phyloP scores from a whole-genome alignment of 305 asterid genomes.

The Petunia hybrid region DNA sequence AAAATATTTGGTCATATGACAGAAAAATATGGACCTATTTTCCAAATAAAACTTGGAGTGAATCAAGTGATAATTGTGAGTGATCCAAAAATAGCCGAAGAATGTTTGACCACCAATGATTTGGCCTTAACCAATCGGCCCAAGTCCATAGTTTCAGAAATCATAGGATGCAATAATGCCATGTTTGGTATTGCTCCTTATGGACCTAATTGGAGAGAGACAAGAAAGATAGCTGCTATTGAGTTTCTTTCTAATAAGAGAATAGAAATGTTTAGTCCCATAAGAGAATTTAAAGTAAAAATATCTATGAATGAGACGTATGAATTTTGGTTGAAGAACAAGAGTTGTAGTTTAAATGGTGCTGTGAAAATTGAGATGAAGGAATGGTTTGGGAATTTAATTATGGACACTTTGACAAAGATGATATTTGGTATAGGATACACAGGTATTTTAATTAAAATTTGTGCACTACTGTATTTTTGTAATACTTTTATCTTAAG shows the following conservation, averaged over 20 bases:
- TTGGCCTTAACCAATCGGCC: slow-evolving; percentile 28
- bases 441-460: not conserved
- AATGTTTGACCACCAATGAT: slow-evolving; percentile 36
- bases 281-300: slow-evolving; percentile 35
- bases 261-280: slow-evolving; percentile 34
- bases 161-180: slow-evolving; percentile 30
- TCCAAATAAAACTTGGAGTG: slow-evolving; percentile 38
- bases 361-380: slow-evolving; percentile 38
- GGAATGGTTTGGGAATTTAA: slow-evolving; percentile 38
- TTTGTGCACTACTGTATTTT: too few relatives aligned
- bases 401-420: slow-evolving; percentile 29
- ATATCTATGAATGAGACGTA: slow-evolving; percentile 14
- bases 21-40: slow-evolving; percentile 45
- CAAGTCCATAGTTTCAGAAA: not conserved
- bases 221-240: slow-evolving; percentile 34
- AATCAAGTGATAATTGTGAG: slow-evolving; percentile 36
- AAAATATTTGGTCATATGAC: slow-evolving; percentile 34
- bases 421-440: slow-evolving; percentile 39
- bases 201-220: slow-evolving; percentile 42
- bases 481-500: too few relatives aligned
- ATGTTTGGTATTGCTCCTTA: slow-evolving; percentile 35
- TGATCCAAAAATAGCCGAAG: slow-evolving; percentile 37
- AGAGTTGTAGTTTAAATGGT: not conserved
- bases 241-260: slow-evolving; percentile 36
- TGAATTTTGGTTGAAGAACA: not conserved